A percentile compares a stretch with the other conserved stretches of the same genome.
These are phyloP conservation scores for Kluyveromyces wickerhamii DNA, from an alignment of 805 yeast species.

Conservation along the genomic window DNA sequence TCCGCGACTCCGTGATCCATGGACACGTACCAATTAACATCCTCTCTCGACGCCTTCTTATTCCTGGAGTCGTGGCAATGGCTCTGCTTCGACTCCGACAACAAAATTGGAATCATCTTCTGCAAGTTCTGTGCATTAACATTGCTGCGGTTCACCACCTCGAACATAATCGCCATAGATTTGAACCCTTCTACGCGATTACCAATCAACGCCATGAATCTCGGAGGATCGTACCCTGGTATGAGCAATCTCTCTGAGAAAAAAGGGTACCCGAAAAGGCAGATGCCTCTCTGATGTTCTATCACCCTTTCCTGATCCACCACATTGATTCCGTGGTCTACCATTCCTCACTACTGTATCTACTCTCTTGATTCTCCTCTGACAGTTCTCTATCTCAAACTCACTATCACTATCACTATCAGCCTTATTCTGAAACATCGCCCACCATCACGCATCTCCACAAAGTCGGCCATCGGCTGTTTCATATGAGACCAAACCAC, in stretches of 20 bases:
- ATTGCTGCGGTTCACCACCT: neutral
- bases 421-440: too few species aligned
- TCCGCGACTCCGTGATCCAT: conserved; percentile 47
- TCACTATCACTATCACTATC: too few species aligned
- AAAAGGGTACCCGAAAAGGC: conserved; percentile 43
- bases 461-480: too few species aligned
- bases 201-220: conserved; percentile 16
- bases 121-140: neutral
- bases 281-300: conserved; percentile 50
- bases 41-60: too few species aligned
- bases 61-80: conserved; percentile 69
- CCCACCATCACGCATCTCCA: too few species aligned
- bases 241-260: conserved; percentile 40
- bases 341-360: too few species aligned
- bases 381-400: too few species aligned
- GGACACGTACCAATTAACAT: conserved; percentile 59
- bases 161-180: conserved; percentile 5
- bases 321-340: too few species aligned
- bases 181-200: conserved; percentile 13
- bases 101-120: conserved; percentile 5
- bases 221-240: conserved; percentile 43
- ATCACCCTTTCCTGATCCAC: conserved; percentile 35
- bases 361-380: too few species aligned
- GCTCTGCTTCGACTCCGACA: conserved; percentile 20
- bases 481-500: too few species aligned